Percentiles rank a stretch among this genome's conserved stretches.
Evolutionary conservation across 768 basidiomycete species (phyloP).

Genomic region (Phaeotremella fagi): DNA sequence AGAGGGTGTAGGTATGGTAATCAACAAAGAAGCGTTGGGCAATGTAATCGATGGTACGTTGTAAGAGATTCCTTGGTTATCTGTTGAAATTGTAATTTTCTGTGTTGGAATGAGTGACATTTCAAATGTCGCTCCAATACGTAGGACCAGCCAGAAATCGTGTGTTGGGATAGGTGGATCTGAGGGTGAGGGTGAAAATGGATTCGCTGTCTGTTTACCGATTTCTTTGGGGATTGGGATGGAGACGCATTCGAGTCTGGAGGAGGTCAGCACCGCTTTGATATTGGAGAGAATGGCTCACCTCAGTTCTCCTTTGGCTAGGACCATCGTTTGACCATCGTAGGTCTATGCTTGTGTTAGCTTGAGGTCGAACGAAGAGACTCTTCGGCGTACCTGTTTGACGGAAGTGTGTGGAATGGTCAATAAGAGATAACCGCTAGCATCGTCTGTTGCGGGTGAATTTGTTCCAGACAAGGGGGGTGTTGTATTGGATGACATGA

Average conservation of each 20-base stretch:
- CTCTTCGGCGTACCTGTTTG: conserved; percentile 32
- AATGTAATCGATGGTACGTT: conserved; percentile 49
- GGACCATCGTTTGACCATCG: conserved; percentile 28
- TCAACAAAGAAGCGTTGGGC: conserved; percentile 32
- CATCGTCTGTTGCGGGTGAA: conserved; percentile 23
- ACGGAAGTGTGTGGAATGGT: conserved; percentile 39
- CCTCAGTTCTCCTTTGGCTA: conserved; percentile 42
- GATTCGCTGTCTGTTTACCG: conserved; percentile 40
- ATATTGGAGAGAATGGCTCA: too few relatives aligned
- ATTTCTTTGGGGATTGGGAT: conserved; percentile 45
- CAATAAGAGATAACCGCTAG: conserved; percentile 42
- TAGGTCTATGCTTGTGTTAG: conserved; percentile 18
- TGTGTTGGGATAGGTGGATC: conserved; percentile 49
- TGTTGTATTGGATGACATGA: not conserved
- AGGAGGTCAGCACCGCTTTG: conserved; percentile 45
- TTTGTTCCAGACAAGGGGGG: conserved; percentile 4
- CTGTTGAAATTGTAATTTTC: conserved; percentile 51
- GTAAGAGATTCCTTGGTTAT: conserved; percentile 28
- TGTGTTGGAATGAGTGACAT: conserved; percentile 60
- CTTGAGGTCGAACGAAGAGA: not conserved
- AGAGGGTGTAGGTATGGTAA: conserved; percentile 40
- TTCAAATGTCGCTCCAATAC: conserved; percentile 56
- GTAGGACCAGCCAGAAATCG: conserved; percentile 65
- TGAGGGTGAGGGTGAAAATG: conserved; percentile 38
- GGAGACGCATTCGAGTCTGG: conserved; percentile 62